These are phyloP conservation scores for Tolypocladium tundrense DNA, from an alignment of 2,329 filamentous ascomycete genomes.

Conservation along the genomic window DNA sequence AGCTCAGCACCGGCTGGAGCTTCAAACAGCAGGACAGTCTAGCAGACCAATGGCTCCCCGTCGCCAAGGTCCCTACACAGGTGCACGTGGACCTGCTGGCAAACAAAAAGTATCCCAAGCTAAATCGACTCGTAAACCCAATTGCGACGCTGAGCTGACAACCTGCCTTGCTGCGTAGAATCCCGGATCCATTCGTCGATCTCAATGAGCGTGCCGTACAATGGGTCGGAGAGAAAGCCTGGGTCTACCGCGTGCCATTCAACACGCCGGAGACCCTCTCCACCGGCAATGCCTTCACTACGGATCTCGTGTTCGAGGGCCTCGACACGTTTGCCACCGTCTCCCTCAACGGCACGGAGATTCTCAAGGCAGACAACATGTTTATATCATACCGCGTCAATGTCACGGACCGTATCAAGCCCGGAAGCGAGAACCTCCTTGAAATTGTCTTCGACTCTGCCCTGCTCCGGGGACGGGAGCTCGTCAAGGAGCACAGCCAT, in stretches of 20 bases:
- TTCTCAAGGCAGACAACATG: conserved; percentile 53
- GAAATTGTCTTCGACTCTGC: conserved; percentile 49
- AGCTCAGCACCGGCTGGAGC: conserved; percentile 13
- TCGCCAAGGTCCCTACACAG: conserved; percentile 22
- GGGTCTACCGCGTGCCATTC: conserved; percentile 40
- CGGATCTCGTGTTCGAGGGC: conserved; percentile 49
- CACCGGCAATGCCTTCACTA: neutral
- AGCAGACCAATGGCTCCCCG: conserved; percentile 22
- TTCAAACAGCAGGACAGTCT: conserved; percentile 13
- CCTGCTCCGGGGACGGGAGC: conserved; percentile 37
- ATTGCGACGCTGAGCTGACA: neutral
- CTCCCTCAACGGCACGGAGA: conserved; percentile 38
- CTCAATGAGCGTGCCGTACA: conserved; percentile 49
- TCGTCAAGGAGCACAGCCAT: conserved; percentile 35
- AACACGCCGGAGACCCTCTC: conserved; percentile 5
- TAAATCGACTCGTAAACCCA: neutral
- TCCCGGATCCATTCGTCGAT: conserved; percentile 47
- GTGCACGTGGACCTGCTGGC: conserved; percentile 27
- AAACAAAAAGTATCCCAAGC: neutral
- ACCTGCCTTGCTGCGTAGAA: conserved; percentile 15
- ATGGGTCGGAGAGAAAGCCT: conserved; percentile 53
- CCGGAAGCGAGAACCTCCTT: conserved; percentile 29
- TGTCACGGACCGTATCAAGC: conserved; percentile 31
- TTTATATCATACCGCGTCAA: conserved; percentile 48
- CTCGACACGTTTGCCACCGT: conserved; percentile 55